These are phyloP conservation scores for Kazachstania viticola DNA, from an alignment of 805 yeast species.

Conservation along the genomic window DNA sequence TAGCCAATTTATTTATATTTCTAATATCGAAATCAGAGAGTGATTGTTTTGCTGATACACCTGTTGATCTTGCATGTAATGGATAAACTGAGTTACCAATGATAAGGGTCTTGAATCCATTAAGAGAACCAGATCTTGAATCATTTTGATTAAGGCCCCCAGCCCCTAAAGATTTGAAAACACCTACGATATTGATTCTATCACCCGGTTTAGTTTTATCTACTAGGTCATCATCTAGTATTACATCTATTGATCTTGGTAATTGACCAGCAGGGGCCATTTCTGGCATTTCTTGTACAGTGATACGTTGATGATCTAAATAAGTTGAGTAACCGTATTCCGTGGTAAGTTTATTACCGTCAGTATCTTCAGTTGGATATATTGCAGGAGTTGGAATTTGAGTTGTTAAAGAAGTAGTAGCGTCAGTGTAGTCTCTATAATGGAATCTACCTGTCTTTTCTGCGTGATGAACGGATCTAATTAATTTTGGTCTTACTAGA, in stretches of 20 bases:
- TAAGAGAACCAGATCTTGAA: conserved; percentile 28
- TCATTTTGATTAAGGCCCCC: conserved; percentile 25
- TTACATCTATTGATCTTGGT: conserved; percentile 84
- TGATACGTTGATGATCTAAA: conserved; percentile 85
- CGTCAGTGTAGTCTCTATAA: conserved; percentile 86
- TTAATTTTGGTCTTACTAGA: conserved; percentile 81
- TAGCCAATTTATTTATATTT: conserved; percentile 70
- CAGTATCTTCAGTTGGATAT: conserved; percentile 87
- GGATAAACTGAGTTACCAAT: conserved; percentile 85
- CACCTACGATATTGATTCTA: conserved; percentile 87
- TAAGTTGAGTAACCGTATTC: conserved; percentile 91
- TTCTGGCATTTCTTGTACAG: conserved; percentile 97
- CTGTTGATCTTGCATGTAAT: conserved; percentile 76
- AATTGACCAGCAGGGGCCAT: conserved; percentile 96
- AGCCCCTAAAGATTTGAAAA: conserved; percentile 83
- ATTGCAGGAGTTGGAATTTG: conserved; percentile 55
- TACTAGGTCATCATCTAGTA: conserved; percentile 91
- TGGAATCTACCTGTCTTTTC: conserved; percentile 75
- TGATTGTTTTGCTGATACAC: conserved; percentile 57
- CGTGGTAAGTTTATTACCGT: conserved; percentile 77
- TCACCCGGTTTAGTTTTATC: conserved; percentile 93
- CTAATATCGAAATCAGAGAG: conserved; percentile 77
- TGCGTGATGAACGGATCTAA: conserved; percentile 87
- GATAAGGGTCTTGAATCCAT: conserved; percentile 73
- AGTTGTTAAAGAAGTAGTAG: conserved; percentile 64